Base-by-base conservation (phyloP, 192 early-diverging fungal genomes). In the Coemansia sp. region DNA sequence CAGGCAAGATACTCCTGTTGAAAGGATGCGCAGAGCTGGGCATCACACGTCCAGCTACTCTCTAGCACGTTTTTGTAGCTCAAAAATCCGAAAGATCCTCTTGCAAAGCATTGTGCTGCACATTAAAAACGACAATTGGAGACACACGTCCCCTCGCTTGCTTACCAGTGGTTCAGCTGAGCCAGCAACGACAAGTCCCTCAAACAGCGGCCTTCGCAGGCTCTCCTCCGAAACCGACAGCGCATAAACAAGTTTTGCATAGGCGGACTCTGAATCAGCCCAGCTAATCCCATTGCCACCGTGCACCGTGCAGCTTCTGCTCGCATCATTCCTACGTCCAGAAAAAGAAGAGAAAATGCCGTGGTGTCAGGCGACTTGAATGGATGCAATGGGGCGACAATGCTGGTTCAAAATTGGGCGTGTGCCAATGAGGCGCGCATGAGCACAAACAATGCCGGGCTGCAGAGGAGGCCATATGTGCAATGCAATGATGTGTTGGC, bases 151-250 rank as follows among this genome's bases (percentile, higher is more conserved):
- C 14, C 27, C 48, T 34, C 3, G 4, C 4, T 42, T 29, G 7
- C 76, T 70, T 80, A 80, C 76, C 63, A 74, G 56, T 57, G 76
- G 76, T 59, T 74, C 71, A 12, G 67, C 43, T 46, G 76, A 70
- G 43, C 76, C 76, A n/a, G 76, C 58, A 40, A 60, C 53, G 15
- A 80, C 76, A 19, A 80, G 48, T 18, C 76, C 76, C 19, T 80
- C 76, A 70, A 80, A 74, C 55, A 80, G 53, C 8, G 58, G 52
- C 52, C 41, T 64, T 12, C 76, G 42, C 43, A 74, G 52, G 6
- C 39, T 54, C 37, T 73, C 46, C 32, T 68, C 57, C 19, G 53
- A 39, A 34, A 80, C 67, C 12, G 67, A 56, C 19, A 80, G 67
- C 43, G 67, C 76, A 40, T 59, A 43, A 44, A 56, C 70, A 61